These are phyloP conservation scores for Dendrobium huoshanense DNA, from an alignment of 106 monocot species.

Conservation along the genomic window DNA sequence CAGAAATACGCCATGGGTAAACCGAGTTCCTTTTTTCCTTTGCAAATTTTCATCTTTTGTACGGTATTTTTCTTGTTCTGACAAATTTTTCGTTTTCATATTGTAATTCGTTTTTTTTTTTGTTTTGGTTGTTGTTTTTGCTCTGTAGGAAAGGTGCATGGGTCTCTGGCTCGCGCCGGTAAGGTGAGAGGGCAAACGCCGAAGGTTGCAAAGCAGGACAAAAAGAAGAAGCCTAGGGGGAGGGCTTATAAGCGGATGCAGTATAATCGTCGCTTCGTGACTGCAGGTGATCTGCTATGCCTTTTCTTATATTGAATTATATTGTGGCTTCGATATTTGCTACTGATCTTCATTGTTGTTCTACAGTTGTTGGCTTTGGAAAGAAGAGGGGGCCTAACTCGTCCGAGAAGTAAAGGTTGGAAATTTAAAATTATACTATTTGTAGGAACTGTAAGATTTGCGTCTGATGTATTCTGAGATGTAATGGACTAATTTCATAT, in stretches of 20 bases:
- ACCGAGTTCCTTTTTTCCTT: background rate
- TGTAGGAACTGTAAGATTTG: background rate
- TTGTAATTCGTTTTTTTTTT: background rate
- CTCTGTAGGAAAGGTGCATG: constrained; percentile 48
- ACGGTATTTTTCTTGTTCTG: background rate
- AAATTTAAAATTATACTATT: background rate
- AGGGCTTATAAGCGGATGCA: constrained; percentile 54
- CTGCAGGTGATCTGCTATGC: constrained; percentile 17
- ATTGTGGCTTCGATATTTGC: background rate
- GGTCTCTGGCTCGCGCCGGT: constrained; percentile 51
- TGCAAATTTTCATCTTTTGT: background rate
- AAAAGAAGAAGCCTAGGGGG: constrained; percentile 63
- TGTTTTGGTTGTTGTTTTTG: background rate
- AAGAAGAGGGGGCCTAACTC: constrained; percentile 36
- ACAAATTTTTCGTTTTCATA: background rate
- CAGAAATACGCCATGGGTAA: background rate
- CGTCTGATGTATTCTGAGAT: background rate
- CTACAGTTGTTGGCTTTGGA: constrained; percentile 26
- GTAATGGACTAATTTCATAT: background rate
- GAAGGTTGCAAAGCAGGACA: constrained; percentile 62
- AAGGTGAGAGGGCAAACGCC: constrained; percentile 64
- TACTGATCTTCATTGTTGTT: background rate
- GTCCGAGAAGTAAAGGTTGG: constrained; percentile 21
- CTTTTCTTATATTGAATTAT: background rate
- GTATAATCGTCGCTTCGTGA: constrained; percentile 57